Percentiles rank a stretch among this genome's conserved stretches.
These are phyloP conservation scores for Rickenella mellea DNA, from an alignment of 768 basidiomycete species.

Conservation along the genomic window DNA sequence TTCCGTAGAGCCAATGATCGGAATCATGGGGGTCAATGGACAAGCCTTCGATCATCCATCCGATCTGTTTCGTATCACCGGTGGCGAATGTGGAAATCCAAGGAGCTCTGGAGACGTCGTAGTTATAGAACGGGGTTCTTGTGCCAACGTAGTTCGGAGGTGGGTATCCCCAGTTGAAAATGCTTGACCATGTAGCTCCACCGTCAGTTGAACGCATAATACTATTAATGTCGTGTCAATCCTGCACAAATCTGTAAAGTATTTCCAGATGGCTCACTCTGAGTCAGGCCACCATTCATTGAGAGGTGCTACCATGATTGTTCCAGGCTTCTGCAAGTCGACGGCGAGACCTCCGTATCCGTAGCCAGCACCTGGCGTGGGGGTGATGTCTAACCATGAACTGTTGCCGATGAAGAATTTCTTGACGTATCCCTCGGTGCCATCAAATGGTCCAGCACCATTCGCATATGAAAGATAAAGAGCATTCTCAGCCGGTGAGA, in stretches of 20 bases:
- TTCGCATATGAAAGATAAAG: slow-evolving; percentile 12
- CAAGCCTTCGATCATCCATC: slow-evolving; percentile 12
- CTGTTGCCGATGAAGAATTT: slow-evolving; percentile 2
- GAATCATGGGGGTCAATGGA: slow-evolving; percentile 13
- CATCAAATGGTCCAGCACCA: slow-evolving; percentile 10
- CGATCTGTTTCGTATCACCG: slow-evolving; percentile 8
- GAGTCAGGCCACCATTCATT: slow-evolving; percentile 10
- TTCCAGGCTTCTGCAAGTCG: slow-evolving; percentile 13
- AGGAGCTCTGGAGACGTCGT: slow-evolving; percentile 9
- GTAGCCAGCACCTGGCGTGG: slow-evolving; percentile 2
- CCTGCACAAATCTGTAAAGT: not conserved
- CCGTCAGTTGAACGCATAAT: slow-evolving; percentile 10
- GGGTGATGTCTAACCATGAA: slow-evolving; percentile 1
- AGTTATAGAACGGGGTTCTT: slow-evolving; percentile 8
- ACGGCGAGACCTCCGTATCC: slow-evolving; percentile 11
- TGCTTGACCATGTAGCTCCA: slow-evolving; percentile 9
- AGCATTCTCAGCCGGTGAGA: slow-evolving; percentile 8
- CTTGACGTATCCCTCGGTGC: not conserved
- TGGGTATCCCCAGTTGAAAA: slow-evolving; percentile 9
- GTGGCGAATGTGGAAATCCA: slow-evolving; percentile 2
- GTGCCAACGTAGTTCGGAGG: slow-evolving; percentile 3
- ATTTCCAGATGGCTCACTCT: not conserved
- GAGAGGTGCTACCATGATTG: slow-evolving; percentile 12
- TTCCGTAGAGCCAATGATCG: slow-evolving; percentile 14
- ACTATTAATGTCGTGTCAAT: not conserved